Evolutionary conservation across 352 stramenopile genomes (phyloP), one percentile per base, ranked within the genome.

Genomic region (Globisporangium nunn): DNA sequence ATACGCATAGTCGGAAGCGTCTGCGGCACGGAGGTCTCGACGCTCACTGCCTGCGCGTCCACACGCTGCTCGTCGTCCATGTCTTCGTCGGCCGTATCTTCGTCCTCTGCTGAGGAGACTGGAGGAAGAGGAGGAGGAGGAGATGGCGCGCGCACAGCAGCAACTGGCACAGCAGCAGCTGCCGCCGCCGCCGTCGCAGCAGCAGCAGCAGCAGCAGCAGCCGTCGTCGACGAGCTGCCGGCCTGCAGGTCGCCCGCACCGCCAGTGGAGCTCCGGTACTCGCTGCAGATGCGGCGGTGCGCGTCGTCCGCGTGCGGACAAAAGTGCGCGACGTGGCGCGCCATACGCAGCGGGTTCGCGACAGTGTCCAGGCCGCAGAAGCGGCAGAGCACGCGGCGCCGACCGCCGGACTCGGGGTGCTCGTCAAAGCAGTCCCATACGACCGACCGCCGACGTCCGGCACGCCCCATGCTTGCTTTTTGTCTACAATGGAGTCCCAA

Each of bases 381-480:
- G 50, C 68, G 71, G 52, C 71, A 80, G n/a, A 80, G 55, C 65
- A 76, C 71, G 53, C 71, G 71, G 31, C 71, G 68, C 58, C 70
- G 40, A 4, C 11, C 72, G 53, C 61, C 59, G 0, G 67, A 69
- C 56, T 49, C 45, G 23, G 62, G 52, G 35, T 76, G 66, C 39
- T 79, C 66, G 45, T 65, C 55, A 46, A 79, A 79, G 55, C 71
- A 79, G 61, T 63, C 57, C 71, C 71, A 79, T 3, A 79, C 71
- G 30, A 70, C 71, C 31, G 68, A 79, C 55, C 71, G 71, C 1
- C 68, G 67, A 17, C 71, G 68, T 18, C 71, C 71, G 4, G 64
- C 70, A 37, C 63, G 63, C 3, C 67, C 30, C 71, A 79, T 79
- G 33, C 33, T 37, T 5, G 33, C 33, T 37, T 23, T 23, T 23